Evolutionary conservation across 2,329 filamentous ascomycete species (phyloP).

Genomic region (Gremmenia infestans): DNA sequence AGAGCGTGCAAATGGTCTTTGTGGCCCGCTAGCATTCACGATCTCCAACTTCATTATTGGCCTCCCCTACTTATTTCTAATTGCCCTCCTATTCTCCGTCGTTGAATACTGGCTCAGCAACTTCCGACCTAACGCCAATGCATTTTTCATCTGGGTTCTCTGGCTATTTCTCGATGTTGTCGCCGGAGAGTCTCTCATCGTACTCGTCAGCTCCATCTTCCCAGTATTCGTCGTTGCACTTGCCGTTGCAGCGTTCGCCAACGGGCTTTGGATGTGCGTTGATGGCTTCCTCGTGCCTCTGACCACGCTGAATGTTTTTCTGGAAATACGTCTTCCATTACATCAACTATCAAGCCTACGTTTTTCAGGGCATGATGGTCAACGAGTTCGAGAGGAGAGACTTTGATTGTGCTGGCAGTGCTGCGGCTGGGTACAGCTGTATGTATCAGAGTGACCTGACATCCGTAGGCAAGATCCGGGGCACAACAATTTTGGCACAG

Average conservation of each 20-base stretch:
- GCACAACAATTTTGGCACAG: conserved; percentile 61
- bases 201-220: conserved; percentile 67
- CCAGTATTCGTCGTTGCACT: conserved; percentile 77
- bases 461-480: conserved; percentile 63
- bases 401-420: conserved; percentile 50
- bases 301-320: conserved; percentile 67
- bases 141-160: conserved; percentile 74
- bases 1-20: conserved; percentile 77
- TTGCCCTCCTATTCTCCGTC: conserved; percentile 68
- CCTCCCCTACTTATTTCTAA: conserved; percentile 74
- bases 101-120: conserved; percentile 77
- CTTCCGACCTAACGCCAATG: conserved; percentile 58
- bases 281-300: conserved; percentile 76
- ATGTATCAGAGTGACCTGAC: conserved; percentile 64
- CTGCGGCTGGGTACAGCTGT: conserved; percentile 42
- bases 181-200: conserved; percentile 76
- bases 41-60: conserved; percentile 79
- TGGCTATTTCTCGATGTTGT: conserved; percentile 83
- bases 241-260: conserved; percentile 76
- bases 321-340: conserved; percentile 87
- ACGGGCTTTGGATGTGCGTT: conserved; percentile 86
- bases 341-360: conserved; percentile 81
- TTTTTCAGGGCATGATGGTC: conserved; percentile 91
- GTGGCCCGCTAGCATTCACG: conserved; percentile 68
- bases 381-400: conserved; percentile 69